Conservation (phyloP, 305 asterid species). For the Fraxinus baroniana region DNA sequence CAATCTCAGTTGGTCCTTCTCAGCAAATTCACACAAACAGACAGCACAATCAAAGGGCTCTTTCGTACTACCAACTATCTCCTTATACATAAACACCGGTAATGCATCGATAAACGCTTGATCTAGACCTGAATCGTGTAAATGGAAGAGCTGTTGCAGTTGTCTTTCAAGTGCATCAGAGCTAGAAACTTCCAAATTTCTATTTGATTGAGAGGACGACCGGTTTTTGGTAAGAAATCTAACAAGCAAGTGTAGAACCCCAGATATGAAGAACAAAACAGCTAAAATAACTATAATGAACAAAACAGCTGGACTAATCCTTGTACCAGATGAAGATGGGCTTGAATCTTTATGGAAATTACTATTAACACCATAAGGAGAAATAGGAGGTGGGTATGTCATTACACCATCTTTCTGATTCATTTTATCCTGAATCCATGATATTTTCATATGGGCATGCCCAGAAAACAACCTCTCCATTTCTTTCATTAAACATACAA, state of each 20-base stretch:
- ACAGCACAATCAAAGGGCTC: conserved; percentile 98
- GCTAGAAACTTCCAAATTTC: conserved; percentile 48
- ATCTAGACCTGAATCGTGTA: conserved; percentile 93
- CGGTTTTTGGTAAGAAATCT: conserved; percentile 63
- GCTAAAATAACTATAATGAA: conserved; percentile 74
- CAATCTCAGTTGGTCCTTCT: conserved; percentile 76
- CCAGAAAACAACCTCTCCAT: conserved; percentile 31
- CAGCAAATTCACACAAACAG: conserved; percentile 82
- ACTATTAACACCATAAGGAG: conserved; percentile 37
- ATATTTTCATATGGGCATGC: conserved; percentile 39
- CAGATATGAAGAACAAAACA: conserved; percentile 76
- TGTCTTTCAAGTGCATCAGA: conserved; percentile 73
- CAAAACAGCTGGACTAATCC: conserved; percentile 70
- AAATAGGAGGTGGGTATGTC: conserved; percentile 44
- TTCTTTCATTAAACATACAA: conserved; percentile 34
- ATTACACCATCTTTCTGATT: conserved; percentile 33
- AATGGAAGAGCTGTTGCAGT: conserved; percentile 85
- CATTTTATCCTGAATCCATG: conserved; percentile 35
- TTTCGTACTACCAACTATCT: conserved; percentile 80
- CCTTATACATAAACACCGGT: conserved; percentile 81
- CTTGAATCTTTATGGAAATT: conserved; percentile 47
- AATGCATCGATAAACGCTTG: conserved; percentile 88
- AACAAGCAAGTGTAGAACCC: conserved; percentile 80
- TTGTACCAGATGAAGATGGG: conserved; percentile 54
- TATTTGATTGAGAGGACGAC: conserved; percentile 45